Percentiles rank a stretch among this genome's conserved stretches.
phyloP scores from a whole-genome alignment of 1,284 basidiomycete genomes.

The Naganishia sp. region DNA sequence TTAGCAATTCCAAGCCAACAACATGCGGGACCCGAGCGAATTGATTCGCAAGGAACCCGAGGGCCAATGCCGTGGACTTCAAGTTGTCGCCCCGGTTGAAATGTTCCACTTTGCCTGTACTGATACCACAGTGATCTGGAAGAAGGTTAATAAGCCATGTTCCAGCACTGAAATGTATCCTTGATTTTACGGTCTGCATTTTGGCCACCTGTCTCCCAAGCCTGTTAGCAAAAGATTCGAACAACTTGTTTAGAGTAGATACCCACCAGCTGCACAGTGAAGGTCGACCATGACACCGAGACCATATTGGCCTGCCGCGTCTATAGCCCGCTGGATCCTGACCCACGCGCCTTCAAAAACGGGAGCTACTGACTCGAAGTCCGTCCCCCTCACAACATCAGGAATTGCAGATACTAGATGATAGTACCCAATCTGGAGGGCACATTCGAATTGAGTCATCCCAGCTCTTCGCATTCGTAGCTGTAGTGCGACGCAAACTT shows the following conservation, averaged over 20 bases:
- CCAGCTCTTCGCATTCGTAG: not conserved
- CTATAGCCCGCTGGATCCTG: conserved; percentile 68
- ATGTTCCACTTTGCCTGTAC: conserved; percentile 49
- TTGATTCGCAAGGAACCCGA: conserved; percentile 56
- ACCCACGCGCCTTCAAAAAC: conserved; percentile 74
- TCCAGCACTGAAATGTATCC: conserved; percentile 26
- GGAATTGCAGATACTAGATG: conserved; percentile 66
- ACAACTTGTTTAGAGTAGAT: conserved; percentile 56
- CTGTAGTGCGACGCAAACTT: conserved; percentile 42
- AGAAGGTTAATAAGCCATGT: conserved; percentile 13
- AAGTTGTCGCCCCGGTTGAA: conserved; percentile 58
- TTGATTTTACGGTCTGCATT: conserved; percentile 54
- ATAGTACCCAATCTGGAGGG: conserved; percentile 81
- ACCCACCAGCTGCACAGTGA: conserved; percentile 54
- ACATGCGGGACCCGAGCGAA: conserved; percentile 50
- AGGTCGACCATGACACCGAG: conserved; percentile 76
- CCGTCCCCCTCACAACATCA: conserved; percentile 68
- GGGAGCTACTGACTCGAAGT: conserved; percentile 63
- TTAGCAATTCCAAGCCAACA: conserved; percentile 28
- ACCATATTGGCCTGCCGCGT: conserved; percentile 63
- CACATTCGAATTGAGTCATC: no score
- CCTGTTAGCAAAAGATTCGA: conserved; percentile 73
- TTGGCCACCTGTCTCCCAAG: conserved; percentile 55
- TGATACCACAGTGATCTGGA: conserved; percentile 49
- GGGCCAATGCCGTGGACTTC: conserved; percentile 60